A percentile compares a stretch with the other conserved stretches of the same genome.
These are phyloP conservation scores for Penicillium cinerascens DNA, from an alignment of 495 filamentous ascomycete species.

Conservation along the genomic window DNA sequence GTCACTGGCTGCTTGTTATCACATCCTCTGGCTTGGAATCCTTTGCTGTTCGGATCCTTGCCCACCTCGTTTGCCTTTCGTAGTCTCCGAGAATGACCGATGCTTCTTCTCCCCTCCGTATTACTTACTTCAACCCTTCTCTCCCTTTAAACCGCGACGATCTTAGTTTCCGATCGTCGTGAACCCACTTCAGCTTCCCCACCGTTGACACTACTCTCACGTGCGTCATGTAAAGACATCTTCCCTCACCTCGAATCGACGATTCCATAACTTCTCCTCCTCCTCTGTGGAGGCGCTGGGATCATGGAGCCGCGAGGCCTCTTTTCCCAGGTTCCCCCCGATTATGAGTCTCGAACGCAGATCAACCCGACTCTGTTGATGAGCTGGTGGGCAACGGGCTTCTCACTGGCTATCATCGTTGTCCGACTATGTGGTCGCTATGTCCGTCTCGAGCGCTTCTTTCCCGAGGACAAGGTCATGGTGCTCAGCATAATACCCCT, in stretches of 20 bases:
- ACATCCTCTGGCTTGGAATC: neutral
- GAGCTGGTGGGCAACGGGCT: conserved; percentile 90
- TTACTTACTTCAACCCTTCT: neutral
- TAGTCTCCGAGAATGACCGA: conserved; percentile 9
- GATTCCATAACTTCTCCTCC: neutral
- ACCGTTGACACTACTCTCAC: conserved; percentile 10
- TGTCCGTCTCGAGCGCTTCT: conserved; percentile 74
- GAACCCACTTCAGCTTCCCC: conserved; percentile 7
- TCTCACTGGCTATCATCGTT: conserved; percentile 76
- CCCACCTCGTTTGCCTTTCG: conserved; percentile 5
- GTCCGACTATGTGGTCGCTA: conserved; percentile 75
- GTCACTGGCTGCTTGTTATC: conserved; percentile 14
- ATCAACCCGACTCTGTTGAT: conserved; percentile 80
- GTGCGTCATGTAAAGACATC: conserved; percentile 25
- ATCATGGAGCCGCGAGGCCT: conserved; percentile 20
- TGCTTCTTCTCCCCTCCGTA: neutral
- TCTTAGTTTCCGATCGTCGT: conserved; percentile 7
- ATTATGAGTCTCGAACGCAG: conserved; percentile 46
- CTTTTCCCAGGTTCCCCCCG: conserved; percentile 48
- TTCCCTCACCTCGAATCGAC: neutral
- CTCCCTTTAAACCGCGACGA: neutral
- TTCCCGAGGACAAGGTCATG: conserved; percentile 84
- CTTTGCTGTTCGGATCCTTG: conserved; percentile 10
- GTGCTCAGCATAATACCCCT: conserved; percentile 76
- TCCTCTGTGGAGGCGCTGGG: conserved; percentile 32